phyloP scores from a whole-genome alignment of 768 basidiomycete species.

The Phlebiopsis gigantea region DNA sequence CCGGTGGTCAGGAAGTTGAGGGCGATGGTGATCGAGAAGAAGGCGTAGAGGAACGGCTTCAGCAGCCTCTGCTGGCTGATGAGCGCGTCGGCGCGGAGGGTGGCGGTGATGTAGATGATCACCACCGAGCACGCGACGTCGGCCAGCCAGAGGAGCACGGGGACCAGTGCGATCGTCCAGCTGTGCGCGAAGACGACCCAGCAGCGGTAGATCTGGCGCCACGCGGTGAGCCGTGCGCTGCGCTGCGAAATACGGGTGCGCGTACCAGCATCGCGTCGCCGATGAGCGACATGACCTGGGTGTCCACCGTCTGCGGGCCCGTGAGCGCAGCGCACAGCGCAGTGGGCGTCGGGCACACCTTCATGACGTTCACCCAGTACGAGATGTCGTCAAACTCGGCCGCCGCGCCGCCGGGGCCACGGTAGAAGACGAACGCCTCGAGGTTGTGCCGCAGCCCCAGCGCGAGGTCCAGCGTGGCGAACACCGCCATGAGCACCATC shows the following conservation, averaged over 20 bases:
- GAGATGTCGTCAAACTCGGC: constrained; percentile 33
- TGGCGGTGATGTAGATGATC: constrained; percentile 9
- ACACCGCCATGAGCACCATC: constrained; percentile 33
- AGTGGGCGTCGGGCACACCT: constrained; percentile 14
- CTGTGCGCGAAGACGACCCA: constrained; percentile 20
- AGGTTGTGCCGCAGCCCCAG: constrained; percentile 38
- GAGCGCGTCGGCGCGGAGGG: constrained; percentile 1
- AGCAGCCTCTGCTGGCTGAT: constrained; percentile 8
- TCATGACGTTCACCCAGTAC: constrained; percentile 39
- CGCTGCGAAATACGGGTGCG: neutral
- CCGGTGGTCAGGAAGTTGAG: constrained; percentile 11
- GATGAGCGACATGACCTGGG: constrained; percentile 14
- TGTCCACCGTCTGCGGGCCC: constrained; percentile 13
- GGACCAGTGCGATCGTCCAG: constrained; percentile 15
- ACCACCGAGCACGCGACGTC: constrained; percentile 10
- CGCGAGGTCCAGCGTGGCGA: constrained; percentile 37
- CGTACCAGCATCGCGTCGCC: constrained; percentile 13
- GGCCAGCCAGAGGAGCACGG: constrained; percentile 20
- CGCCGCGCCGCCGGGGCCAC: constrained; percentile 24
- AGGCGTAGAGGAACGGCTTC: constrained; percentile 12
- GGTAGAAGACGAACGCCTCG: constrained; percentile 34
- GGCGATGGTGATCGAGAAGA: constrained; percentile 9
- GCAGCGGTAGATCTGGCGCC: constrained; percentile 19
- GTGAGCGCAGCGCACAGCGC: neutral
- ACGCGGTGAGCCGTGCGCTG: neutral